Percentiles rank a stretch among this genome's conserved stretches.
Evolutionary conservation across 2,329 filamentous ascomycete genomes (phyloP).

Genomic region (Tolypocladium capitatum): DNA sequence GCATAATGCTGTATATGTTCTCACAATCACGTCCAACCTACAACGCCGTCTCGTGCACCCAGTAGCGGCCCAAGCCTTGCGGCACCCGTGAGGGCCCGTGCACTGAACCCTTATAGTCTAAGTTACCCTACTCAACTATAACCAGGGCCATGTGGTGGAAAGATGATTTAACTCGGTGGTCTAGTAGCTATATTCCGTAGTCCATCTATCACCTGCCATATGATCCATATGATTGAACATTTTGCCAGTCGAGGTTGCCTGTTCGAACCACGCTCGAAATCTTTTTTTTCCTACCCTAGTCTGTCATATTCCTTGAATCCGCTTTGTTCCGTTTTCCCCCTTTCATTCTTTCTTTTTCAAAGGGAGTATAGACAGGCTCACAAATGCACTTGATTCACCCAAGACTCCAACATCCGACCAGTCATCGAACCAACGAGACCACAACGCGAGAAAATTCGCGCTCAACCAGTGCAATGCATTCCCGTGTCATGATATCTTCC

Average conservation of each 20-base stretch:
- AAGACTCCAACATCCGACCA: neutral
- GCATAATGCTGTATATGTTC: neutral
- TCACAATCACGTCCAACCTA: neutral
- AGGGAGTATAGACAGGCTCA: too few relatives aligned
- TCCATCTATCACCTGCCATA: too few relatives aligned
- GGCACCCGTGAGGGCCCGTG: too few relatives aligned
- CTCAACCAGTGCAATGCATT: neutral
- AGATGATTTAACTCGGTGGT: neutral
- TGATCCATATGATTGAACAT: neutral
- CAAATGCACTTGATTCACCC: neutral
- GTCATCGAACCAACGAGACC: neutral
- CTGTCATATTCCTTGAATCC: too few relatives aligned
- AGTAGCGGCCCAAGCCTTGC: too few relatives aligned
- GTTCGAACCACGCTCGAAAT: neutral
- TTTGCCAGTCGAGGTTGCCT: neutral
- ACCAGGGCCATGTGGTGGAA: neutral
- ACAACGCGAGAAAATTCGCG: neutral
- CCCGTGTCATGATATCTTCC: neutral
- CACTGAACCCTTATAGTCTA: too few relatives aligned
- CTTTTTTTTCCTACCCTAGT: too few relatives aligned
- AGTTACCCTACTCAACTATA: too few relatives aligned
- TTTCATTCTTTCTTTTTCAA: too few relatives aligned
- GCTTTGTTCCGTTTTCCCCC: too few relatives aligned
- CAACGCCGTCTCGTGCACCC: too few relatives aligned
- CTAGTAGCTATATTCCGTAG: too few relatives aligned